These are phyloP conservation scores for Hylodesmum podocarpum DNA, from an alignment of 306 rosid genomes.

Conservation along the genomic window DNA sequence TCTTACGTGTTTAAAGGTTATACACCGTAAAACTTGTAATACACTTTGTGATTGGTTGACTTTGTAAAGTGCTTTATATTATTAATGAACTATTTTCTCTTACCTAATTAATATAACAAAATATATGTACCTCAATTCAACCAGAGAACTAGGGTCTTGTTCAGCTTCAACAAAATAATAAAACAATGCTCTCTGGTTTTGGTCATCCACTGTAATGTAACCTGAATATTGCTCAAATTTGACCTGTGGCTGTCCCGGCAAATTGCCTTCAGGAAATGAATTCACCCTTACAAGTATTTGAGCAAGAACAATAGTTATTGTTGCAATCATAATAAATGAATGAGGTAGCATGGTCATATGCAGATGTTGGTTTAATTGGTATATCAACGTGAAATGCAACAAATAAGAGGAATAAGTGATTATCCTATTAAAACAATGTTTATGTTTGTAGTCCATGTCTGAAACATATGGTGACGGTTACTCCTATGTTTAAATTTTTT, in stretches of 20 bases:
- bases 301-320: constrained; percentile 1
- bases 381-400: background rate
- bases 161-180: constrained; percentile 48
- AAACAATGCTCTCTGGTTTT: constrained; percentile 37
- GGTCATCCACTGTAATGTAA: constrained; percentile 35
- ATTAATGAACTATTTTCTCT: too few species aligned
- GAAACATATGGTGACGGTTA: background rate
- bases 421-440: background rate
- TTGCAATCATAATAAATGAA: constrained; percentile 38
- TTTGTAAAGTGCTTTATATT: too few species aligned
- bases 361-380: background rate
- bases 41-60: too few species aligned
- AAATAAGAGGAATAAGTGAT: background rate
- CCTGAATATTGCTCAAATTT: constrained; percentile 44
- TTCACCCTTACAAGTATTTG: background rate
- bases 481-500: background rate
- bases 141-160: constrained; percentile 40
- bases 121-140: constrained; percentile 39
- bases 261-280: background rate
- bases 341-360: constrained; percentile 28
- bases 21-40: too few species aligned
- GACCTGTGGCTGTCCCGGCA: constrained; percentile 40
- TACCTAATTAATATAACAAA: background rate
- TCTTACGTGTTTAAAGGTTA: too few species aligned
- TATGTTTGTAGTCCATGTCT: background rate